Conservation (phyloP, 495 filamentous ascomycete species). For the Lineolata rhizophorae region DNA sequence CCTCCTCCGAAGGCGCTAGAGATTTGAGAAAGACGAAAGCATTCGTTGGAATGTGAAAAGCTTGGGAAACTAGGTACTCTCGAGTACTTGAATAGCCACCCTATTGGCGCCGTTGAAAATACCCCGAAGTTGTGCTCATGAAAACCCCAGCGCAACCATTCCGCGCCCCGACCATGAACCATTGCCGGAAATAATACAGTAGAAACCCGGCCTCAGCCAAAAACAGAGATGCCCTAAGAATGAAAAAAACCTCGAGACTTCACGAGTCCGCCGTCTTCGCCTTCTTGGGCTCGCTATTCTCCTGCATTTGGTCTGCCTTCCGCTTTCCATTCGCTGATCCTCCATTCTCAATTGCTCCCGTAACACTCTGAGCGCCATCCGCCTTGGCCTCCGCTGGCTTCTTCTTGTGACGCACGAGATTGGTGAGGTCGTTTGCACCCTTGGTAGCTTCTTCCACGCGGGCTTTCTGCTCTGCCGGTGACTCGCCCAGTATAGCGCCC, state of each 20-base stretch:
- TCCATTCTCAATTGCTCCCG: not conserved
- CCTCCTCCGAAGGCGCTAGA: no score
- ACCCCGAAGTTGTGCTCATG: no score
- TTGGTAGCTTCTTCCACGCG: conserved; percentile 57
- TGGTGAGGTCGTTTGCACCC: conserved; percentile 64
- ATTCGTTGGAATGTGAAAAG: no score
- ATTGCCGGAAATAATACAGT: not conserved
- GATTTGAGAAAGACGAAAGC: no score
- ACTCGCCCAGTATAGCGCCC: conserved; percentile 49
- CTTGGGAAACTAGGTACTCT: no score
- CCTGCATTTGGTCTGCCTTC: not conserved
- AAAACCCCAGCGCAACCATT: no score
- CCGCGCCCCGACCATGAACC: no score
- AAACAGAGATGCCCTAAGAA: not conserved
- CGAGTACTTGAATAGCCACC: no score
- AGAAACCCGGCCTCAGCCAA: not conserved
- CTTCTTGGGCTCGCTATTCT: not conserved
- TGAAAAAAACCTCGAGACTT: not conserved
- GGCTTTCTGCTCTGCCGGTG: conserved; percentile 35
- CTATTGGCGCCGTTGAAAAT: no score
- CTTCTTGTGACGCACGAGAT: conserved; percentile 62
- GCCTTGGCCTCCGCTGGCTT: conserved; percentile 9
- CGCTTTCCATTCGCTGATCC: conserved; percentile 1
- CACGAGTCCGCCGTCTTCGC: not conserved
- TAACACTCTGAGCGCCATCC: conserved; percentile 1